Evolutionary conservation across 2,329 filamentous ascomycete genomes (phyloP).

Genomic region (Septoria linicola): DNA sequence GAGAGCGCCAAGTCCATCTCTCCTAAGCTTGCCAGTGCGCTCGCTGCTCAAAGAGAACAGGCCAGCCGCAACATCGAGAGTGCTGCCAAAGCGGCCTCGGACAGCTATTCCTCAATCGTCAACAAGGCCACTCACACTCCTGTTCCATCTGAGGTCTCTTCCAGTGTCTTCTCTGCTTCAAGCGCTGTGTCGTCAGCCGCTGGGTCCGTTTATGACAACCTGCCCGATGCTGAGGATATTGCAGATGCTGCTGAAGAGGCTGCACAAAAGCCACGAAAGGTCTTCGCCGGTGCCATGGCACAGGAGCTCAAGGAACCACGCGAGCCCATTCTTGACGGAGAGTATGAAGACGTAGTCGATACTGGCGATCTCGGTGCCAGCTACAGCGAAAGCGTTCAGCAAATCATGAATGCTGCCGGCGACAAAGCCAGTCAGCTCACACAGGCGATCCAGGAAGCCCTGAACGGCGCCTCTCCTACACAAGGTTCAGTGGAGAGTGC

Average conservation of each 20-base stretch:
- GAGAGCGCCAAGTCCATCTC: conserved; percentile 19
- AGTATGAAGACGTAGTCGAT: conserved; percentile 40
- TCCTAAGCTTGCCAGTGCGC: conserved; percentile 29
- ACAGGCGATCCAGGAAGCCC: conserved; percentile 56
- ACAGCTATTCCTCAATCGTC: conserved; percentile 19
- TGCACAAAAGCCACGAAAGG: conserved; percentile 41
- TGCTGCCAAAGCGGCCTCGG: conserved; percentile 20
- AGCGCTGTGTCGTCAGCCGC: conserved; percentile 33
- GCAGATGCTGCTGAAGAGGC: conserved; percentile 21
- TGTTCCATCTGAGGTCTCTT: conserved; percentile 20
- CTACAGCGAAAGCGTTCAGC: conserved; percentile 54
- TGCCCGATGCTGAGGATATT: conserved; percentile 22
- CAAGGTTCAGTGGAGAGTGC: conserved; percentile 52
- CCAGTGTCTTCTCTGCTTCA: conserved; percentile 30
- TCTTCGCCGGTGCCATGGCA: conserved; percentile 56
- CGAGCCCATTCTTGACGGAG: conserved; percentile 49
- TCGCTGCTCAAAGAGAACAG: conserved; percentile 23
- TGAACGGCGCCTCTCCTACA: conserved; percentile 46
- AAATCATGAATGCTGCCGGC: conserved; percentile 52
- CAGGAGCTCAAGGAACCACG: conserved; percentile 50
- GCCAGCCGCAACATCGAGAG: conserved; percentile 25
- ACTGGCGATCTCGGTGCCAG: conserved; percentile 41
- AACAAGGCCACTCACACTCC: conserved; percentile 14
- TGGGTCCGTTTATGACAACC: conserved; percentile 17
- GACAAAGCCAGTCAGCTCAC: conserved; percentile 56